Conservation (phyloP, 2,329 filamentous ascomycete species). For the Phialophora chinensis region DNA sequence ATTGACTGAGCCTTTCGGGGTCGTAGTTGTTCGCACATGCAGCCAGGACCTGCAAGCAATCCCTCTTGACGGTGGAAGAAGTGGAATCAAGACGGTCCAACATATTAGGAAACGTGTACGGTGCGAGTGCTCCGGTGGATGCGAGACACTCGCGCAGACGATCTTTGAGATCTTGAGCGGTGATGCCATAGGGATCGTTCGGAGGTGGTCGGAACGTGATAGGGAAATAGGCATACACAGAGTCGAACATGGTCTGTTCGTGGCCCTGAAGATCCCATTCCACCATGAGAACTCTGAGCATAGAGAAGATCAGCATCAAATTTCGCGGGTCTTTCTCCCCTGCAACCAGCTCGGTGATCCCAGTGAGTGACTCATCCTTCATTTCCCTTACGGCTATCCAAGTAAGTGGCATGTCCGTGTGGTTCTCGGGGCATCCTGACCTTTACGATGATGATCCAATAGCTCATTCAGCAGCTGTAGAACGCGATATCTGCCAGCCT, state of each 20-base stretch:
- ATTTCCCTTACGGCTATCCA: constrained; percentile 59
- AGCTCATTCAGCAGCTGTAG: constrained; percentile 66
- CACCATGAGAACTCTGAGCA: constrained; percentile 69
- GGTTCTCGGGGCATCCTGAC: constrained; percentile 43
- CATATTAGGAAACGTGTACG: constrained; percentile 69
- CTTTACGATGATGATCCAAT: constrained; percentile 65
- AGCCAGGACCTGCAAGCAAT: constrained; percentile 67
- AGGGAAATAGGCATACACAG: constrained; percentile 74
- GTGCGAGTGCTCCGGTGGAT: constrained; percentile 67
- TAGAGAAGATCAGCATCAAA: constrained; percentile 72
- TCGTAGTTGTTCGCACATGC: constrained; percentile 67
- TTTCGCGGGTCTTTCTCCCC: constrained; percentile 74
- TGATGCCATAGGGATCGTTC: constrained; percentile 72
- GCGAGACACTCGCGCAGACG: constrained; percentile 69
- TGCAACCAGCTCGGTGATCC: constrained; percentile 68
- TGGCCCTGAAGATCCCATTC: constrained; percentile 69
- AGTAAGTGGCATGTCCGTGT: constrained; percentile 29
- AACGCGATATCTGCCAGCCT: constrained; percentile 69
- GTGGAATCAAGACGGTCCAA: constrained; percentile 73
- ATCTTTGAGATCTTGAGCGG: constrained; percentile 70
- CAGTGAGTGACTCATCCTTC: constrained; percentile 65
- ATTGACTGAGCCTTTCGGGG: constrained; percentile 63
- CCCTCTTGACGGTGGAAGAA: constrained; percentile 71
- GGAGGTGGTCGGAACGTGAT: constrained; percentile 73
- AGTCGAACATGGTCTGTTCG: constrained; percentile 68